A percentile compares a stretch with the other conserved stretches of the same genome.
phyloP scores from a whole-genome alignment of 805 yeast species.

The Komagataella pseudopastoris region DNA sequence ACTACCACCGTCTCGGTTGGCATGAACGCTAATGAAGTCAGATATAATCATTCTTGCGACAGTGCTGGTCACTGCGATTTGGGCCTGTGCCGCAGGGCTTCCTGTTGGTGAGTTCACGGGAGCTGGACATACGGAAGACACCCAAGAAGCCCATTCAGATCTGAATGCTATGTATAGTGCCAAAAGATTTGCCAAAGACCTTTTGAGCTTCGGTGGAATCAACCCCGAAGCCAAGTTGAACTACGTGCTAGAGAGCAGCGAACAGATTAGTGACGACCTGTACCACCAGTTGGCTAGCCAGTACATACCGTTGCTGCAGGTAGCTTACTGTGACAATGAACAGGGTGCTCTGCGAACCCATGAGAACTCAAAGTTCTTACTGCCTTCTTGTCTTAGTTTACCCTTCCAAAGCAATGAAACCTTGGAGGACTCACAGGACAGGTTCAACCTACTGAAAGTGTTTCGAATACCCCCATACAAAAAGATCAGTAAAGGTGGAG shows the following conservation, averaged over 20 bases:
- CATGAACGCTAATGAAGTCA: not conserved
- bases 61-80: not conserved
- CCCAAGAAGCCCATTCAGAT: not conserved
- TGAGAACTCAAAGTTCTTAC: conserved; percentile 6
- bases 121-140: not conserved
- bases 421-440: not conserved
- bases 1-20: not conserved
- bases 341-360: conserved; percentile 3
- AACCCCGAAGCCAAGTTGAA: not conserved
- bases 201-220: not conserved
- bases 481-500: conserved; percentile 8
- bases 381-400: conserved; percentile 3
- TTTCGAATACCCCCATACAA: not conserved
- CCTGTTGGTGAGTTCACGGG: not conserved
- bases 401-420: conserved; percentile 3
- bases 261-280: not conserved
- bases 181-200: not conserved
- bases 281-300: not conserved
- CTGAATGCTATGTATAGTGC: not conserved
- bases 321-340: conserved; percentile 11
- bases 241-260: not conserved
- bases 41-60: not conserved
- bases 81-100: not conserved
- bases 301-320: conserved; percentile 4
- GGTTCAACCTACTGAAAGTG: conserved; percentile 6